Conservation (phyloP, 2,329 filamentous ascomycete species). For the Colletotrichum brevisporum region DNA sequence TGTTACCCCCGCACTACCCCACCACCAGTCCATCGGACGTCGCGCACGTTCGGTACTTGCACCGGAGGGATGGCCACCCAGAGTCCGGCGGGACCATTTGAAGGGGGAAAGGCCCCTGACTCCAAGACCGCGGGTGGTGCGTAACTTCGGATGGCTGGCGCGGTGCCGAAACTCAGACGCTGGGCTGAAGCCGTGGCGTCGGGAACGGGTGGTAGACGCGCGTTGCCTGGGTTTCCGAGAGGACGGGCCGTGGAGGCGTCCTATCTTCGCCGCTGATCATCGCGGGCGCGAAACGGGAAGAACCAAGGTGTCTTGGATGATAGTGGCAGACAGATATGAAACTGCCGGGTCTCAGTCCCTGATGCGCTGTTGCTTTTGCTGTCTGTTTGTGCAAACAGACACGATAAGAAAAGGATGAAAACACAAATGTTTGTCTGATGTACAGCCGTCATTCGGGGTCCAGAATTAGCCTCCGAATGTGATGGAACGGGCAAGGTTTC, state of each 20-base stretch:
- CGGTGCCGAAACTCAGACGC: conserved; percentile 37
- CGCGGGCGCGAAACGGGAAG: too few relatives aligned
- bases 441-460: conserved; percentile 23
- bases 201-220: not conserved
- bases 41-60: conserved; percentile 37
- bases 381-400: not conserved
- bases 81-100: conserved; percentile 22
- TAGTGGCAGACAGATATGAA: not conserved
- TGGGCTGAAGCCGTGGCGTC: conserved; percentile 24
- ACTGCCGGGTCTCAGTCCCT: not conserved
- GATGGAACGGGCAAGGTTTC: conserved; percentile 12
- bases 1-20: conserved; percentile 40
- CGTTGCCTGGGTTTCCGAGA: conserved; percentile 15
- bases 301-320: not conserved
- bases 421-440: not conserved
- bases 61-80: not conserved
- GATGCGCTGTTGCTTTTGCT: not conserved
- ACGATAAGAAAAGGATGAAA: not conserved
- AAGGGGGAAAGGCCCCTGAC: not conserved
- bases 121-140: not conserved
- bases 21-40: conserved; percentile 37
- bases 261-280: not conserved
- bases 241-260: not conserved
- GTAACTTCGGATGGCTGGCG: conserved; percentile 25
- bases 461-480: conserved; percentile 28